Evolutionary conservation across 2,329 filamentous ascomycete species (phyloP).

Genomic region (Blumeriella jaapii): DNA sequence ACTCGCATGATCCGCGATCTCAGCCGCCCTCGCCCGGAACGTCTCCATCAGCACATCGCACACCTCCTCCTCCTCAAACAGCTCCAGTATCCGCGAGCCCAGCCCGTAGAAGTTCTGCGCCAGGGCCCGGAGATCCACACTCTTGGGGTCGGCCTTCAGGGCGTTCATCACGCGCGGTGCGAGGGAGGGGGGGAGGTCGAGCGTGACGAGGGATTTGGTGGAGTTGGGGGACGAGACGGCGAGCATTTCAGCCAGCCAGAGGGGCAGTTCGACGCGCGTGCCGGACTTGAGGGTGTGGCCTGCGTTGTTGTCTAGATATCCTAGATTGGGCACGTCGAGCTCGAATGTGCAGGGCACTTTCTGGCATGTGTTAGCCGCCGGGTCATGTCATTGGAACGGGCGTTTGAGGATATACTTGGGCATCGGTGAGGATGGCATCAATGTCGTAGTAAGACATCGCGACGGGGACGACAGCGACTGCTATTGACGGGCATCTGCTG

Average conservation of each 20-base stretch:
- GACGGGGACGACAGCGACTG: background rate
- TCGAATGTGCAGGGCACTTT: slow-evolving; percentile 96
- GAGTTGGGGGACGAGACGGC: slow-evolving; percentile 48
- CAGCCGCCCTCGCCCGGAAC: slow-evolving; percentile 68
- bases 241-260: slow-evolving; percentile 94
- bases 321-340: slow-evolving; percentile 74
- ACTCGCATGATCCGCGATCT: slow-evolving; percentile 80
- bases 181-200: slow-evolving; percentile 72
- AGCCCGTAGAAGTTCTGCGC: slow-evolving; percentile 82
- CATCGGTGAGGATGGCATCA: slow-evolving; percentile 73
- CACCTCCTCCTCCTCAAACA: slow-evolving; percentile 83
- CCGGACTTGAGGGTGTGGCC: slow-evolving; percentile 61
- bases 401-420: slow-evolving; percentile 46
- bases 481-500: slow-evolving; percentile 1
- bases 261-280: slow-evolving; percentile 69
- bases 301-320: slow-evolving; percentile 79
- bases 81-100: slow-evolving; percentile 72
- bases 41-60: slow-evolving; percentile 62
- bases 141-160: slow-evolving; percentile 77
- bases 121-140: slow-evolving; percentile 72
- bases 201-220: slow-evolving; percentile 53
- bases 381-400: background rate
- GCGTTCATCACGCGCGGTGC: slow-evolving; percentile 75
- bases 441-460: slow-evolving; percentile 73
- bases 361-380: slow-evolving; percentile 32